Evolutionary conservation across 139 green algal genomes (phyloP).

Genomic region (Chlorella sp.): DNA sequence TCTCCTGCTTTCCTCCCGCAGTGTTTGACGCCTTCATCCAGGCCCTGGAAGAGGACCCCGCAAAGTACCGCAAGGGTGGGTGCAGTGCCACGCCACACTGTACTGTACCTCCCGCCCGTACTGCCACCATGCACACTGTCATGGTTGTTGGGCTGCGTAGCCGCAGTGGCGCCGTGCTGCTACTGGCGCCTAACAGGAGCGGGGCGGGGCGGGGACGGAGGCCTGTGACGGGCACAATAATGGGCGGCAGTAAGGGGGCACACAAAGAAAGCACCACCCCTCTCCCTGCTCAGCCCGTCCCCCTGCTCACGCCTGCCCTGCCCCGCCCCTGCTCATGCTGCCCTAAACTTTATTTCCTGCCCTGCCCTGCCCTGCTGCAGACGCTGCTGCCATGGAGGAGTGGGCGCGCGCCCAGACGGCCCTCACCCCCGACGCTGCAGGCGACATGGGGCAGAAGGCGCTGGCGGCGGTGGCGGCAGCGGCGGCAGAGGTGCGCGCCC

Average conservation of each 20-base stretch:
- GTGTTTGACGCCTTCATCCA: slow-evolving; percentile 86
- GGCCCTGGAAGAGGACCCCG: slow-evolving; percentile 81
- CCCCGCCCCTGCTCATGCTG: background rate
- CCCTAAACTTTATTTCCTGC: too few relatives aligned
- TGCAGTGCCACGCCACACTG: slow-evolving; percentile 7
- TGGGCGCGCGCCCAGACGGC: slow-evolving; percentile 47
- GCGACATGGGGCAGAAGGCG: slow-evolving; percentile 61
- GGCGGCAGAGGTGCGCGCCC: background rate
- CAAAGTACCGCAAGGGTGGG: slow-evolving; percentile 59
- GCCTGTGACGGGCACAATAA: too few relatives aligned
- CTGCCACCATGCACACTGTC: too few relatives aligned
- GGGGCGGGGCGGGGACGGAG: background rate
- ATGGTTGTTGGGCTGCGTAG: too few relatives aligned
- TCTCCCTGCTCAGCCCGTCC: too few relatives aligned
- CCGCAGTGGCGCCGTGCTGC: too few relatives aligned
- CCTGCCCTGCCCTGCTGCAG: background rate
- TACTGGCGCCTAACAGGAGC: too few relatives aligned
- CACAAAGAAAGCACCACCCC: too few relatives aligned
- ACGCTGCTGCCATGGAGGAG: slow-evolving; percentile 57
- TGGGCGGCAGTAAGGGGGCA: too few relatives aligned
- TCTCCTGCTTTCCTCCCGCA: background rate
- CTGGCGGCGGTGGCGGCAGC: slow-evolving; percentile 67
- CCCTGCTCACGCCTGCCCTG: too few relatives aligned
- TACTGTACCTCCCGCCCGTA: too few relatives aligned
- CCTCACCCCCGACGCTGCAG: slow-evolving; percentile 57